These are phyloP conservation scores for Suhomyces coccinellae DNA, from an alignment of 1,139 yeast species.

Conservation along the genomic window DNA sequence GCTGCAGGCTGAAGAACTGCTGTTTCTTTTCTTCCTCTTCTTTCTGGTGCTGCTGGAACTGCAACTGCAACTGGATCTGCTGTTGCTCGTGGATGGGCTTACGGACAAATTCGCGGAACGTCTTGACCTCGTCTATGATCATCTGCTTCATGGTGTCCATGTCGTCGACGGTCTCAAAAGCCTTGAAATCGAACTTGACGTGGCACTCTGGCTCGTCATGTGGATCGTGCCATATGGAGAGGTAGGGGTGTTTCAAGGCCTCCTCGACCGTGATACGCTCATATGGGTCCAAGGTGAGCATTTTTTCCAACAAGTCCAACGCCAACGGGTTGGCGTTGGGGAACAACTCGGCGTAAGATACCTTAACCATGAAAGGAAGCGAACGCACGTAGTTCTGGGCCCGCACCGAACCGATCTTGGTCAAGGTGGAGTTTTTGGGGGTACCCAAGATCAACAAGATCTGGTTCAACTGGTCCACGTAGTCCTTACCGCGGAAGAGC, in stretches of 20 bases:
- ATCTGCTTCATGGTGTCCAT: constrained; percentile 71
- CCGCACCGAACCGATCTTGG: constrained; percentile 80
- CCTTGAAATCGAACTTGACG: constrained; percentile 75
- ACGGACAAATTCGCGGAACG: constrained; percentile 79
- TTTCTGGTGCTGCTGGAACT: constrained; percentile 34
- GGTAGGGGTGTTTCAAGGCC: constrained; percentile 86
- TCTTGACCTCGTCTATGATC: constrained; percentile 78
- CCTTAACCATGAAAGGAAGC: constrained; percentile 77
- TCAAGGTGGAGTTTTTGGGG: constrained; percentile 80
- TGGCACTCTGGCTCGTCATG: constrained; percentile 89
- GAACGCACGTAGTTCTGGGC: constrained; percentile 93
- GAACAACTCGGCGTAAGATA: constrained; percentile 70
- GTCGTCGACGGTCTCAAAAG: constrained; percentile 86
- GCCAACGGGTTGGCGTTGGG: constrained; percentile 90
- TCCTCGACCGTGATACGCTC: constrained; percentile 85
- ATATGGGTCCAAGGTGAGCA: constrained; percentile 87
- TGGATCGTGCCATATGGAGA: constrained; percentile 95
- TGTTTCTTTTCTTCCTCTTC: constrained; percentile 24
- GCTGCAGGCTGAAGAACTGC: constrained; percentile 16
- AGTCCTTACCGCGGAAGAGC: constrained; percentile 89
- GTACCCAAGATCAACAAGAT: constrained; percentile 86
- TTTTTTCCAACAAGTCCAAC: constrained; percentile 72
- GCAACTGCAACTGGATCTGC: constrained; percentile 43
- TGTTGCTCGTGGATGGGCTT: constrained; percentile 72
- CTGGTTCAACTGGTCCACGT: constrained; percentile 91